A percentile compares a stretch with the other conserved stretches of the same genome.
Evolutionary conservation across 371 early-diverging fungal species (phyloP).

Genomic region (Fennellomyces sp.): DNA sequence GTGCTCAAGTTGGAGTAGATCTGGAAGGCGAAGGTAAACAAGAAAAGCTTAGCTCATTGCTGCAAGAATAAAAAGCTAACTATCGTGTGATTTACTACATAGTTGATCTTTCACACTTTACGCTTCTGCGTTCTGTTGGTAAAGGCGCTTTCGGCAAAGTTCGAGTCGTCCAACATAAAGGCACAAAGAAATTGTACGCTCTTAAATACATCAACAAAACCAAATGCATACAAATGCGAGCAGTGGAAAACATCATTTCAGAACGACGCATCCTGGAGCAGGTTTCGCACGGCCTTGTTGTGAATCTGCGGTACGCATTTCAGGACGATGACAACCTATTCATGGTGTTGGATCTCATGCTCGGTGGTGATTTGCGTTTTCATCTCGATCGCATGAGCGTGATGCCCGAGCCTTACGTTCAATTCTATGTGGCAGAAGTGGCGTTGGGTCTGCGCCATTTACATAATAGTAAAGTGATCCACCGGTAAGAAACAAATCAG

Average conservation of each 20-base stretch:
- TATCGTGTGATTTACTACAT: not conserved
- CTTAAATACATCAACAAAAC: slow-evolving; percentile 61
- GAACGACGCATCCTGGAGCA: slow-evolving; percentile 59
- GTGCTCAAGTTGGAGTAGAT: slow-evolving; percentile 39
- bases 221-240: slow-evolving; percentile 56
- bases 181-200: slow-evolving; percentile 53
- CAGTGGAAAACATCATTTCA: slow-evolving; percentile 55
- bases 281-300: slow-evolving; percentile 48
- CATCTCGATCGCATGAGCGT: slow-evolving; percentile 66
- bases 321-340: slow-evolving; percentile 80
- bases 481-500: slow-evolving; percentile 36
- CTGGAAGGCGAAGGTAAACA: slow-evolving; percentile 45
- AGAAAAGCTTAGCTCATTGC: not conserved
- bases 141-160: slow-evolving; percentile 80
- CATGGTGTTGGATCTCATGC: slow-evolving; percentile 78
- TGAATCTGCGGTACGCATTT: slow-evolving; percentile 77
- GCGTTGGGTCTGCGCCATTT: slow-evolving; percentile 70
- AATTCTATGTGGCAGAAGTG: slow-evolving; percentile 78
- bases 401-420: slow-evolving; percentile 71
- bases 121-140: slow-evolving; percentile 65
- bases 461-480: slow-evolving; percentile 61
- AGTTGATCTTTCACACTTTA: slow-evolving; percentile 70
- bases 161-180: slow-evolving; percentile 83
- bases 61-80: not conserved
- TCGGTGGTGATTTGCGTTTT: slow-evolving; percentile 89